phyloP scores from a whole-genome alignment of 2,329 filamentous ascomycete species.

The Colletotrichum cereale region DNA sequence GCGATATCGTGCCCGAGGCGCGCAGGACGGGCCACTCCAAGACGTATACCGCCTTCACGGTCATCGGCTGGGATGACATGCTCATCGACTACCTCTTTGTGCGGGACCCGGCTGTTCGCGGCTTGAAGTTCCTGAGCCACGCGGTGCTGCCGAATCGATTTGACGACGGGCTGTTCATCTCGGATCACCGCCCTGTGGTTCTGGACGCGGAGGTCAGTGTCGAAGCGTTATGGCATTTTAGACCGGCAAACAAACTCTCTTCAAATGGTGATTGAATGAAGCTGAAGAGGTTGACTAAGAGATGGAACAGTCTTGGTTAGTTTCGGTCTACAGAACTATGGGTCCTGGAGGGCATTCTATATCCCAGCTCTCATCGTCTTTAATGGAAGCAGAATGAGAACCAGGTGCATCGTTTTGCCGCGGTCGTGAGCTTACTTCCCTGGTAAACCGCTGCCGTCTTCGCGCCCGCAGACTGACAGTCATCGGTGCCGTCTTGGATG shows the following conservation, averaged over 20 bases:
- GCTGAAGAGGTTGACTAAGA: too few species aligned
- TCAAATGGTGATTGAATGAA: accelerated
- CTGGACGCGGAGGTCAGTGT: constrained; percentile 43
- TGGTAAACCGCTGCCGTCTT: neutral
- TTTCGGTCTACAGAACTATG: neutral
- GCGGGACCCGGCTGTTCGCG: constrained; percentile 40
- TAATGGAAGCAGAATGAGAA: neutral
- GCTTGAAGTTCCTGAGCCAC: constrained; percentile 44
- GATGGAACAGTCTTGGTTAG: neutral
- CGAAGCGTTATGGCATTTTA: neutral
- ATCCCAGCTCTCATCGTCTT: neutral
- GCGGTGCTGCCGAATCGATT: constrained; percentile 45
- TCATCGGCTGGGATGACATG: constrained; percentile 38
- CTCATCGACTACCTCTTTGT: constrained; percentile 51
- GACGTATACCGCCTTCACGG: constrained; percentile 49
- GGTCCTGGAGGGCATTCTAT: neutral
- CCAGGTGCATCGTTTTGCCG: neutral
- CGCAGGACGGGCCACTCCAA: constrained; percentile 45
- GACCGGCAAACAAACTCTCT: neutral
- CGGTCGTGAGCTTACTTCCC: neutral
- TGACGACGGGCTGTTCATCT: constrained; percentile 48
- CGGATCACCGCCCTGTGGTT: constrained; percentile 50
- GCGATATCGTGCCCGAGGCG: constrained; percentile 43
- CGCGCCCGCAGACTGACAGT: too few species aligned
- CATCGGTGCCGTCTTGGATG: neutral